Evolutionary conservation across 1,284 basidiomycete species (phyloP).

Genomic region (Trichosporon inkin): DNA sequence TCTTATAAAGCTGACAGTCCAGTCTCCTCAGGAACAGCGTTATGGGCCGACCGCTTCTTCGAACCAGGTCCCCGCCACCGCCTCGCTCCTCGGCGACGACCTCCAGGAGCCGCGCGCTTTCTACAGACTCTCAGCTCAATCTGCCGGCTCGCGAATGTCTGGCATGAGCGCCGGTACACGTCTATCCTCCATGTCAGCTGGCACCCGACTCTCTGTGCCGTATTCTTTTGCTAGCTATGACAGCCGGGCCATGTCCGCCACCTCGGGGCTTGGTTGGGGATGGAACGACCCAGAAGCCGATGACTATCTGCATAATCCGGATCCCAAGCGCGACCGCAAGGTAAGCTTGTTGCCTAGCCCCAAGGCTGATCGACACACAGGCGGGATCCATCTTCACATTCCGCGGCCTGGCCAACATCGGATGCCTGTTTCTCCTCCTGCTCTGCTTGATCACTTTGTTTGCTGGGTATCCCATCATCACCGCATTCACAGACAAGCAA

Average conservation of each 20-base stretch:
- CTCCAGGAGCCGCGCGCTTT: constrained; percentile 12
- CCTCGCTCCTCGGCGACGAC: constrained; percentile 27
- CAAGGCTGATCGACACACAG: constrained; percentile 54
- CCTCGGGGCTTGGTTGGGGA: constrained; percentile 18
- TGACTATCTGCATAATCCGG: constrained; percentile 51
- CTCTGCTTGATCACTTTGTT: constrained; percentile 65
- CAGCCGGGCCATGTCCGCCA: constrained; percentile 7
- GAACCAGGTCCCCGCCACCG: constrained; percentile 24
- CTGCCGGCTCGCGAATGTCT: constrained; percentile 12
- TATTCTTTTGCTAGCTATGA: neutral
- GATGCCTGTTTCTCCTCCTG: constrained; percentile 65
- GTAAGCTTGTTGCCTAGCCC: constrained; percentile 22
- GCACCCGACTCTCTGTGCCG: neutral
- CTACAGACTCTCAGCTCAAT: neutral
- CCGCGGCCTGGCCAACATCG: constrained; percentile 70
- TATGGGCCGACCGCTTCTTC: constrained; percentile 40
- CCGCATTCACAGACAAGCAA: constrained; percentile 39
- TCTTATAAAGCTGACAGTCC: neutral
- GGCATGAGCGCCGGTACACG: constrained; percentile 7
- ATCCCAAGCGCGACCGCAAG: constrained; percentile 63
- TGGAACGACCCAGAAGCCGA: constrained; percentile 47
- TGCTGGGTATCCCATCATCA: constrained; percentile 52
- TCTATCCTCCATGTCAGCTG: neutral
- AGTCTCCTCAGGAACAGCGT: constrained; percentile 12
- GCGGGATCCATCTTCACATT: constrained; percentile 62